Percentiles rank a stretch among this genome's conserved stretches.
These are phyloP conservation scores for Betula pendula DNA, from an alignment of 306 rosid genomes.

Conservation along the genomic window DNA sequence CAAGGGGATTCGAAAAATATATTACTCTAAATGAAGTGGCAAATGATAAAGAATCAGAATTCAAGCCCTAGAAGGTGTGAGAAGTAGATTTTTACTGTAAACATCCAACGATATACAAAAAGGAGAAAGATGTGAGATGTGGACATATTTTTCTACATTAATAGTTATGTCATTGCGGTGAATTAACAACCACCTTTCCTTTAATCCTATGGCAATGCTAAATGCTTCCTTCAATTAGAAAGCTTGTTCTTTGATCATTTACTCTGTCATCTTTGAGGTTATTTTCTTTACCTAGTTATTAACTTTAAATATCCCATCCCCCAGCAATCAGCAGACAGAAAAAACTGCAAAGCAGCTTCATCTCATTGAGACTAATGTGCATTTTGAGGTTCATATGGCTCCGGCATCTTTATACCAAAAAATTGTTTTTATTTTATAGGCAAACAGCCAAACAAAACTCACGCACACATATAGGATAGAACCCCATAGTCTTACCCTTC, in stretches of 20 bases:
- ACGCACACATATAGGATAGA: too few relatives aligned
- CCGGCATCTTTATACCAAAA: neutral
- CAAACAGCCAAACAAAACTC: too few relatives aligned
- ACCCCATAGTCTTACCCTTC: neutral
- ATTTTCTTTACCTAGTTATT: neutral
- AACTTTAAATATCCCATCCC: neutral
- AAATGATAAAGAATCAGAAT: neutral
- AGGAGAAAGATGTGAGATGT: neutral
- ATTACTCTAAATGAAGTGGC: neutral
- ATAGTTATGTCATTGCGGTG: neutral
- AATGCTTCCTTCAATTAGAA: neutral
- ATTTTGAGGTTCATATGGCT: neutral
- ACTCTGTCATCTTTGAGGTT: neutral
- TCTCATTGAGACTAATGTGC: neutral
- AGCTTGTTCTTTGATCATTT: neutral
- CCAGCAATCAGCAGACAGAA: neutral
- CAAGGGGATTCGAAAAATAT: too few relatives aligned
- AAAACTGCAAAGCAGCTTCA: neutral
- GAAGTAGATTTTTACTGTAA: neutral
- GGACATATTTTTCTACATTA: neutral
- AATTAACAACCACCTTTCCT: neutral
- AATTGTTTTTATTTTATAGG: too few relatives aligned
- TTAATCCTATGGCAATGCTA: neutral
- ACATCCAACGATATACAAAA: neutral
- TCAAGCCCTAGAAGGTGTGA: neutral